Evolutionary conservation across 305 asterid species (phyloP), one percentile per base, ranked within the genome.

Genomic region (Fraxinus albicans): DNA sequence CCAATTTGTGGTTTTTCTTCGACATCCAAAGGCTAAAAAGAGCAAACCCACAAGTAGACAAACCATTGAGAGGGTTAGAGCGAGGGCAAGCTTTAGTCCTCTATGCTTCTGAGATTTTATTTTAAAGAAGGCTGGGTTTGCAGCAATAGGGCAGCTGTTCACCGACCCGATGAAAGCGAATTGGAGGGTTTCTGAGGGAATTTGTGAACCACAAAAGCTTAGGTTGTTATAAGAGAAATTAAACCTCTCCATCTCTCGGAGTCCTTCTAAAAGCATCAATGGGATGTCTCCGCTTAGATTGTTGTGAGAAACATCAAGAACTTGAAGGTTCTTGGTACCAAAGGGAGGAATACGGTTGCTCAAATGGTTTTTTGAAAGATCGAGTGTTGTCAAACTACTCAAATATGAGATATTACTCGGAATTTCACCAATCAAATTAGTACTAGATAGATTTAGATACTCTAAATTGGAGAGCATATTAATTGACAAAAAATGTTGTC

Each of bases 281-380:
- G 99, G 98, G 84, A 95, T 92, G n/a, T 91, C 95, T 44, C 99
- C 99, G 9, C 91, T 91, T 81, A 95, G 89, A 86, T 94, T 94
- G 88, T 95, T 94, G 90, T 84, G 60, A 74, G 97, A 93, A 79
- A 95, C 91, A 88, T 95, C 96, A 77, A 94, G 90, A n/a, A 87
- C 67, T 86, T 81, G 76, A 44, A 95, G 91, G 67, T 79, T 87
- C 88, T 84, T 86, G 78, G 84, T 40, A 58, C 58, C 81, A 82
- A 92, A n/a, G 0, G 83, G 86, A 67, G 97, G 99, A 75, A 95
- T 93, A 13, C 44, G 87, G 85, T 86, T 85, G 58, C 69, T 88
- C 33, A 95, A 93, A 83, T 83, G 88, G 87, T 95, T 95, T 76
- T 81, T 79, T 1, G 99, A 95, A 17, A 94, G 92, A 83, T 95